Conservation (phyloP, 129 eudicot genomes). For the Centaurea solstitialis region DNA sequence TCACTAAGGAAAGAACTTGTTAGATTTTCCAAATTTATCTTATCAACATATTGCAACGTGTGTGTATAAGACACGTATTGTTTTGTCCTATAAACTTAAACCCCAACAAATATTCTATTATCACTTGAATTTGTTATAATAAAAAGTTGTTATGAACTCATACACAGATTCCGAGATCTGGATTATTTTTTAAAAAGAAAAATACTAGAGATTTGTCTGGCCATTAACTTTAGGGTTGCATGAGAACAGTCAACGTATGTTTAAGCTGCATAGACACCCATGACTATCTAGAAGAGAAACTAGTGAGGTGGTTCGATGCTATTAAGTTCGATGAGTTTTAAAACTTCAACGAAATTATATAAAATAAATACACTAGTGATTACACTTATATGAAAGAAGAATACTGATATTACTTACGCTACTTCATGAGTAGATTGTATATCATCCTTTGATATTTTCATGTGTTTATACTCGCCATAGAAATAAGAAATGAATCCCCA, state of each 20-base stretch:
- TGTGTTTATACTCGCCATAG: constrained; percentile 35
- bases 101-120: too few relatives aligned
- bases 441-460: not conserved
- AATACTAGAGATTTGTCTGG: not conserved
- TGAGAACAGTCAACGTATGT: not conserved
- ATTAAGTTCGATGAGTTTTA: not conserved
- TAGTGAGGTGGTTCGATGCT: not conserved
- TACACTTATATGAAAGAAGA: not conserved
- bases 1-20: not conserved
- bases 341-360: not conserved
- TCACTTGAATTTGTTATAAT: too few relatives aligned
- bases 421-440: constrained; percentile 6
- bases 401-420: not conserved
- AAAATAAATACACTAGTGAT: not conserved
- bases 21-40: not conserved
- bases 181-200: too few relatives aligned
- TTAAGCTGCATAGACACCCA: not conserved
- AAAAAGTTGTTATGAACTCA: not conserved
- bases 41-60: not conserved
- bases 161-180: not conserved
- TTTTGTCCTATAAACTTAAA: too few relatives aligned
- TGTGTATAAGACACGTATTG: not conserved
- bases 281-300: not conserved
- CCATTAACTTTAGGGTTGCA: not conserved
- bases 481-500: constrained; percentile 56